These are phyloP conservation scores for Mycena kentingensis DNA, from an alignment of 768 basidiomycete species.

Conservation along the genomic window DNA sequence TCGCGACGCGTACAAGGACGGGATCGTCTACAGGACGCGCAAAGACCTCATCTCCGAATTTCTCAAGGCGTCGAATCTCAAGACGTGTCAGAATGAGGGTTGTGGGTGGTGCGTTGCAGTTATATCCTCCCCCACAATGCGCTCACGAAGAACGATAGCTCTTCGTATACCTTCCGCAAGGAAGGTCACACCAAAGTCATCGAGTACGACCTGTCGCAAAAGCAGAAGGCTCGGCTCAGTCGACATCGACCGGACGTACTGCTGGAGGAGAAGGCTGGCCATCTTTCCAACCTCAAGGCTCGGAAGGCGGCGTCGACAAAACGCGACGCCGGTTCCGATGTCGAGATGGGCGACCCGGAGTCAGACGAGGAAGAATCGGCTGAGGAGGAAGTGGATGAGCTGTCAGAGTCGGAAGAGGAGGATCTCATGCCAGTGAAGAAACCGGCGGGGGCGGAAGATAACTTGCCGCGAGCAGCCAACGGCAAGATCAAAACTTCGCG, in stretches of 20 bases:
- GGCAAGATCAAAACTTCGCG: constrained; percentile 75
- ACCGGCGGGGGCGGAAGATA: constrained; percentile 25
- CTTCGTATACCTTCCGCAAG: constrained; percentile 86
- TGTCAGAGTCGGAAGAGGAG: constrained; percentile 53
- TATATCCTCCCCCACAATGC: constrained; percentile 1
- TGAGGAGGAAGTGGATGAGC: constrained; percentile 47
- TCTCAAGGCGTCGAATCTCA: constrained; percentile 63
- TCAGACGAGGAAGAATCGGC: constrained; percentile 30
- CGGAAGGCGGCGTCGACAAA: constrained; percentile 27
- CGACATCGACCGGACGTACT: constrained; percentile 80
- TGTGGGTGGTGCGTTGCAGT: constrained; percentile 75
- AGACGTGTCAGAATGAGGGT: constrained; percentile 73
- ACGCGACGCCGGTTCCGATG: constrained; percentile 43
- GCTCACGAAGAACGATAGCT: constrained; percentile 41
- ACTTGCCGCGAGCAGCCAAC: constrained; percentile 71
- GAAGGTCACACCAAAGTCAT: constrained; percentile 94
- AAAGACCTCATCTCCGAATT: constrained; percentile 85
- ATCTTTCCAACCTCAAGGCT: constrained; percentile 28
- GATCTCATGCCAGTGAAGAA: constrained; percentile 34
- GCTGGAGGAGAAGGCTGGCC: constrained; percentile 45
- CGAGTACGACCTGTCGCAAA: constrained; percentile 83
- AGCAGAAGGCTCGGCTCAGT: constrained; percentile 67
- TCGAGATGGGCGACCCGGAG: constrained; percentile 52
- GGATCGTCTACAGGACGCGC: constrained; percentile 81
- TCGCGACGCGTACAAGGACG: constrained; percentile 88